A percentile compares a stretch with the other conserved stretches of the same genome.
phyloP scores from a whole-genome alignment of 257 asterid genomes.

The Datura wrightii region DNA sequence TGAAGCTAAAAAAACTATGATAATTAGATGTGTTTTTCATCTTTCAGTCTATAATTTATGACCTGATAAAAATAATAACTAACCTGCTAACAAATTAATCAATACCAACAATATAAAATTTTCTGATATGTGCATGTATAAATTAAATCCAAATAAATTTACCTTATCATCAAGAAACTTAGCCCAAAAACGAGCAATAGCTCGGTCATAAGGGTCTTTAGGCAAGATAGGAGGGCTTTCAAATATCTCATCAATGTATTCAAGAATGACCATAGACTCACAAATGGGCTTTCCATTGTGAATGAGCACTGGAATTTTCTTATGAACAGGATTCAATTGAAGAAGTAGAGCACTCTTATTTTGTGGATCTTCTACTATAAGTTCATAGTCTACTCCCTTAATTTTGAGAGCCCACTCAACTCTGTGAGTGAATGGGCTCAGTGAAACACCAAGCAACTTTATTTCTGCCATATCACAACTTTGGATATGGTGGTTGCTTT shows the following conservation, averaged over 20 bases:
- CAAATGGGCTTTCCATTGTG: not conserved
- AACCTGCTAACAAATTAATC: not conserved
- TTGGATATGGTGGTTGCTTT: not conserved
- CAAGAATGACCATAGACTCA: conserved; percentile 2
- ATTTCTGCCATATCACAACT: not conserved
- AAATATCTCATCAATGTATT: conserved; percentile 14
- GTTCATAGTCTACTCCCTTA: not conserved
- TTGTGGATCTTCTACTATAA: conserved; percentile 13
- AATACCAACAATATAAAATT: no score
- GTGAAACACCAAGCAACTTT: not conserved
- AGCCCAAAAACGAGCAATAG: not conserved
- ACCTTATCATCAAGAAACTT: conserved; percentile 7
- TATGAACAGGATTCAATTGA: not conserved
- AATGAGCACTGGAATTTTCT: conserved; percentile 17
- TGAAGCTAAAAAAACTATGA: no score
- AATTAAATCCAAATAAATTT: not conserved
- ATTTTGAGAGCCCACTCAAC: conserved; percentile 7
- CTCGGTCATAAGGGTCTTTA: not conserved
- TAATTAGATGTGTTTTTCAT: no score
- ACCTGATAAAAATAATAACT: not conserved
- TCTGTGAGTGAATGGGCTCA: conserved; percentile 21
- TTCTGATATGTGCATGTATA: not conserved
- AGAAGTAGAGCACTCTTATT: conserved; percentile 11
- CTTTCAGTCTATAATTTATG: not conserved
- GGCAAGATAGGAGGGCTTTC: not conserved